Conservation (phyloP, 768 basidiomycete genomes). For the Tremella fuciformis region DNA sequence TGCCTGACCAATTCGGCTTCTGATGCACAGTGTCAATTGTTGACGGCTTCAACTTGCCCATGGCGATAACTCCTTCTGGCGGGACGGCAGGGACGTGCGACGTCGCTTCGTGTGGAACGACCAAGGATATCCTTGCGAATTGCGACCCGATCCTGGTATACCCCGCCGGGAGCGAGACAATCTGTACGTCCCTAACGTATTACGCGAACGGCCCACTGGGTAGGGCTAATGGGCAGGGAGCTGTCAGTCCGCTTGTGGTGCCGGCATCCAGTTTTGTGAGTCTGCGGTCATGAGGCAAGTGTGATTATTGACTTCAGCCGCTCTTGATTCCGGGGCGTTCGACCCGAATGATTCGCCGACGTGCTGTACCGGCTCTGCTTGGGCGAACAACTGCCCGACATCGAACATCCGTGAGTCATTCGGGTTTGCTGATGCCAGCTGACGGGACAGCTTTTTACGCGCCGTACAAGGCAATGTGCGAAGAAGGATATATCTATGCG, state of each 20-base stretch:
- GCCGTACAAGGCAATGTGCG: constrained; percentile 16
- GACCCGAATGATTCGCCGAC: constrained; percentile 12
- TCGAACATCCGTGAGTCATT: constrained; percentile 18
- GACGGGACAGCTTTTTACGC: constrained; percentile 21
- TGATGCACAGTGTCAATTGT: constrained; percentile 33
- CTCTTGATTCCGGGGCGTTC: constrained; percentile 4
- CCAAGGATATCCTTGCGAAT: constrained; percentile 20
- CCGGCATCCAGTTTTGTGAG: constrained; percentile 19
- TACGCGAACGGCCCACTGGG: background rate
- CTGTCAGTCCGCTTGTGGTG: constrained; percentile 22
- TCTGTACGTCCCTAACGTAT: constrained; percentile 19
- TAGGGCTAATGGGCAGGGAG: constrained; percentile 14
- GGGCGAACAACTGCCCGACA: constrained; percentile 9
- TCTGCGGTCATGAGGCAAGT: too few species aligned
- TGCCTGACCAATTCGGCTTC: background rate
- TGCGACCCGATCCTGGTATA: constrained; percentile 31
- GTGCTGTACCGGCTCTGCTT: constrained; percentile 12
- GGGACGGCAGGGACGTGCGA: constrained; percentile 11
- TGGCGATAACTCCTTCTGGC: constrained; percentile 19
- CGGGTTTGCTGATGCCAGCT: background rate
- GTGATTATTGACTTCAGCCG: background rate
- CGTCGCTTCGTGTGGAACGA: constrained; percentile 21
- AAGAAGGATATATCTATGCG: constrained; percentile 21
- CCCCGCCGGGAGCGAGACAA: constrained; percentile 20
- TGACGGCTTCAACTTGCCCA: constrained; percentile 34